Evolutionary conservation across 495 filamentous ascomycete genomes (phyloP), one percentile per base, ranked within the genome.

Genomic region (Aspergillus nanangensis): DNA sequence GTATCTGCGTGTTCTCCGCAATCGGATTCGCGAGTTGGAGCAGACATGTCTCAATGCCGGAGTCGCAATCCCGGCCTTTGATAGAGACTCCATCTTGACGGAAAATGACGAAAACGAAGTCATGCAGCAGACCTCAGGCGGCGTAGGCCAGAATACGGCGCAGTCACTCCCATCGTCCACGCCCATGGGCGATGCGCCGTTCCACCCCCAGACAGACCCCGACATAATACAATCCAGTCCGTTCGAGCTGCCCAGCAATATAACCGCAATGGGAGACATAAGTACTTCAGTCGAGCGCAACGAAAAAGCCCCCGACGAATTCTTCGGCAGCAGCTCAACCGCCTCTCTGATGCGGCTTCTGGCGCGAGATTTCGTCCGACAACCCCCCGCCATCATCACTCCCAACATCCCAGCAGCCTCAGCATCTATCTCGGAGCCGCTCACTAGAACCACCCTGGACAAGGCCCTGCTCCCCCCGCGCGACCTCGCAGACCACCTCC

Each of bases 271-370:
- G 63, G 65, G 69, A 8, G 45, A 53, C 24, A 62, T 66, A 23
- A 54, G 53, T 4, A 53, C 50, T 11, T 48, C 47, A 19, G 55
- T 63, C 48, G 44, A 32, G 42, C 53, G 32, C n/a, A n/a, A n/a
- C 49, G 45, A 4, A 55, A 61, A 37, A 57, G 2, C 58, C 58
- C 3, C 29, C 51, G 32, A 65, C 23, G 61, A 66, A 41, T 72
- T 65, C 38, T 70, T 69, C 27, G 70, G 69, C 0, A 69, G 63
- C 49, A 71, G 69, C 1, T 72, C 70, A 2, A 63, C 62, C 4
- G 69, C 69, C 0, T 68, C 60, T 0, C 69, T 74, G 29, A 70
- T 74, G 65, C 63, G 69, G 31, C 60, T 68, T 15, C 17, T 44
- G 8, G 56, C 65, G 9, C 51, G 52, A 20, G 51, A 1, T 42